Percentiles rank a stretch among this genome's conserved stretches.
These are phyloP conservation scores for Rhodotorula taiwanensis DNA, from an alignment of 768 basidiomycete species.

Conservation along the genomic window DNA sequence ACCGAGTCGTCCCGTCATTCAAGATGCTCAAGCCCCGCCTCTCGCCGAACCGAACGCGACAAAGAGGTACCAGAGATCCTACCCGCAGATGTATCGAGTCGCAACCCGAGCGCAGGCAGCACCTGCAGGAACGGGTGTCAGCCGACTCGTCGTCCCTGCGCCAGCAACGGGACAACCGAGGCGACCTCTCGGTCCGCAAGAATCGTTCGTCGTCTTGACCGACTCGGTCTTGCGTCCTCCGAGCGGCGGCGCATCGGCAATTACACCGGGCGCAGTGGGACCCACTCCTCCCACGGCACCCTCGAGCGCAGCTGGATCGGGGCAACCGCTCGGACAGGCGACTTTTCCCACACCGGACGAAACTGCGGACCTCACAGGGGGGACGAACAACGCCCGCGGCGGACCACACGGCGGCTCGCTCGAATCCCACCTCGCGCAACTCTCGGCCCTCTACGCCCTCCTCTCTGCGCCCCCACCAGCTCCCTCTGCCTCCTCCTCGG, in stretches of 20 bases:
- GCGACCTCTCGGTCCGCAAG: slow-evolving; percentile 14
- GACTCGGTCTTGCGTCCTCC: slow-evolving; percentile 48
- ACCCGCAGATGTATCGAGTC: slow-evolving; percentile 2
- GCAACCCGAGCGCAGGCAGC: slow-evolving; percentile 3
- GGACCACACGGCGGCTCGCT: too few species aligned
- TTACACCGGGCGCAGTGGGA: slow-evolving; percentile 54
- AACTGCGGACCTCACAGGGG: too few species aligned
- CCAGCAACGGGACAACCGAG: too few species aligned
- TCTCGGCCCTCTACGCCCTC: slow-evolving; percentile 40
- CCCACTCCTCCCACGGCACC: slow-evolving; percentile 52
- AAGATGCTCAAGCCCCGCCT: too few species aligned
- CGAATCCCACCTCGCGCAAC: slow-evolving; percentile 30
- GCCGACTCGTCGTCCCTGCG: slow-evolving; percentile 4
- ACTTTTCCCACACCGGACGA: too few species aligned
- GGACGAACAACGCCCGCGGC: too few species aligned
- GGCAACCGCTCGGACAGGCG: too few species aligned
- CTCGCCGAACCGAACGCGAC: background rate
- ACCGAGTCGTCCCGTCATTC: too few species aligned
- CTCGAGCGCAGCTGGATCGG: slow-evolving; percentile 69
- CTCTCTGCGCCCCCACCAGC: slow-evolving; percentile 44
- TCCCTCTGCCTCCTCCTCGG: slow-evolving; percentile 7
- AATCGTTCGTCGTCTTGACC: slow-evolving; percentile 79
- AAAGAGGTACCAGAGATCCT: too few species aligned
- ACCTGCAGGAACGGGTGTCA: background rate
- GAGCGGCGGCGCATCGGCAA: too few species aligned